These are phyloP conservation scores for Bruguiera sexangula DNA, from an alignment of 345 rosid genomes.

Conservation along the genomic window DNA sequence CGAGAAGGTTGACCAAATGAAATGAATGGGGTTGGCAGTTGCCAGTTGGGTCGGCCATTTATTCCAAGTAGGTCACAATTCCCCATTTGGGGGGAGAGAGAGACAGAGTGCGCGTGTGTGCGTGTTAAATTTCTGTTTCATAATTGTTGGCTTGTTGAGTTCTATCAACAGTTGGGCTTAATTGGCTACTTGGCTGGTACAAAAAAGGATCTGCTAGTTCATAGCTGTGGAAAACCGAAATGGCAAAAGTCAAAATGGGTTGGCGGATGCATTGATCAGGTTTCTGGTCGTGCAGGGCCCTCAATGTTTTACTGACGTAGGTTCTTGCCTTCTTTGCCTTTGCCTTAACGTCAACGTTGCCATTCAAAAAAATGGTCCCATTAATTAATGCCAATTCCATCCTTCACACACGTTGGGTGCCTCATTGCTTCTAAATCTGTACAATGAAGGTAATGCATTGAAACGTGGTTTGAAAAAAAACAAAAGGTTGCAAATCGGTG, in stretches of 20 bases:
- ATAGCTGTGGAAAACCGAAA: slow-evolving; percentile 3
- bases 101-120: too few species aligned
- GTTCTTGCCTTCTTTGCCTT: slow-evolving; percentile 28
- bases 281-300: slow-evolving; percentile 17
- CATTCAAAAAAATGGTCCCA: slow-evolving; percentile 20
- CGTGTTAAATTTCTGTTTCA: neutral
- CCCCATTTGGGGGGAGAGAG: neutral
- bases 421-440: neutral
- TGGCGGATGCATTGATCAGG: slow-evolving; percentile 34
- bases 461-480: neutral
- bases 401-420: slow-evolving; percentile 4
- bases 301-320: neutral
- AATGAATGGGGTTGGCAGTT: slow-evolving; percentile 25
- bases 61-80: neutral
- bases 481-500: too few species aligned
- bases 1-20: slow-evolving; percentile 42
- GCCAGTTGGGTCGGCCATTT: slow-evolving; percentile 29
- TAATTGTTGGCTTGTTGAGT: neutral
- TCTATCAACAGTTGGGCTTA: neutral
- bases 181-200: too few species aligned
- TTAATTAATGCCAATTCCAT: neutral
- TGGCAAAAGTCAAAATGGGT: slow-evolving; percentile 44
- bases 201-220: too few species aligned
- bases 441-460: neutral
- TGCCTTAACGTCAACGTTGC: slow-evolving; percentile 48